Conservation (phyloP, 768 basidiomycete genomes). For the Hortiboletus flavorubellus region DNA sequence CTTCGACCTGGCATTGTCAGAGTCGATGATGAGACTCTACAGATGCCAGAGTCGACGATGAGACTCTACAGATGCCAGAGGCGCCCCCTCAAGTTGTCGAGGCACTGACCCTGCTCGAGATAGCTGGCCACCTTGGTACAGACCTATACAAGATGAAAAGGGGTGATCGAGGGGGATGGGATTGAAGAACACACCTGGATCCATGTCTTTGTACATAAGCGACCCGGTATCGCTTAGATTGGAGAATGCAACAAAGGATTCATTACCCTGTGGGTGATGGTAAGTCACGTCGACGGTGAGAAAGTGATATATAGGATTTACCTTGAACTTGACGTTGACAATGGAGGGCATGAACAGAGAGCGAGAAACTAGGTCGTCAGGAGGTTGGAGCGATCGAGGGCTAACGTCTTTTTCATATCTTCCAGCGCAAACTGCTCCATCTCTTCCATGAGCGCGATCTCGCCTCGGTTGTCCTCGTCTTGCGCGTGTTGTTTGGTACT, state of each 20-base stretch:
- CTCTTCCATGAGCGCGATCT: too few relatives aligned
- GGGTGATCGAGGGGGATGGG: conserved; percentile 1
- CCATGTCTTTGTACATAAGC: conserved; percentile 88
- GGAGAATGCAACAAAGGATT: conserved; percentile 91
- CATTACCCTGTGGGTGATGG: conserved; percentile 73
- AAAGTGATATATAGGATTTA: conserved; percentile 15
- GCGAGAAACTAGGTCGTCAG: not conserved
- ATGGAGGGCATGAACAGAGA: conserved; percentile 62
- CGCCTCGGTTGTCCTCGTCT: too few relatives aligned
- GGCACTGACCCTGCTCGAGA: conserved; percentile 87
- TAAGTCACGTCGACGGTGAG: conserved; percentile 3
- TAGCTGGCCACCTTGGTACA: conserved; percentile 89
- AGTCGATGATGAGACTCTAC: conserved; percentile 87
- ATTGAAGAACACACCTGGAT: conserved; percentile 53
- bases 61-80: too few relatives aligned
- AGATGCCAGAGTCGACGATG: too few relatives aligned
- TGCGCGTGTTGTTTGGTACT: too few relatives aligned
- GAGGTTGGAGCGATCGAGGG: conserved; percentile 17
- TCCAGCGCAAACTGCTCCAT: too few relatives aligned
- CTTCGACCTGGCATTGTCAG: conserved; percentile 82
- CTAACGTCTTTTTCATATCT: too few relatives aligned
- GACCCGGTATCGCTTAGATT: conserved; percentile 83
- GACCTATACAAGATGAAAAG: conserved; percentile 44
- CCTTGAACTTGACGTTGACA: conserved; percentile 86
- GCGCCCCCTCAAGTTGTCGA: conserved; percentile 91